Percentiles rank a stretch among this genome's conserved stretches.
phyloP scores from a whole-genome alignment of 1,139 yeast species.

The Scheffersomyces illinoinensis region DNA sequence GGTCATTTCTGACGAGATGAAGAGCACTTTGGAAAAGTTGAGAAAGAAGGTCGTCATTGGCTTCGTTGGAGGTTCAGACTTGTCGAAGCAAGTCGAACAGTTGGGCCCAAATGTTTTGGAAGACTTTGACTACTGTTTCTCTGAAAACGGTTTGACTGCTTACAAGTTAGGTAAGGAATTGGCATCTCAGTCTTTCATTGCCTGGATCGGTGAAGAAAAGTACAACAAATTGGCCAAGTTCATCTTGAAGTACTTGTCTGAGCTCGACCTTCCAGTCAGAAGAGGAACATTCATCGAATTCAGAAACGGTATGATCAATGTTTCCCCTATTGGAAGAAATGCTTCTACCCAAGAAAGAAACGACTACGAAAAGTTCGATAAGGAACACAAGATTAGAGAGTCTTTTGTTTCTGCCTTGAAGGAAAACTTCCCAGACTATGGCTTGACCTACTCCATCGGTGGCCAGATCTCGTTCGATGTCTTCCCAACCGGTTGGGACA shows the following conservation, averaged over 20 bases:
- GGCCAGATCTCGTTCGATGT: conserved; percentile 99
- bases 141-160: conserved; percentile 98
- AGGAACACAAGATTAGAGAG: conserved; percentile 75
- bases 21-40: conserved; percentile 63
- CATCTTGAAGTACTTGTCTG: conserved; percentile 80
- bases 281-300: conserved; percentile 98
- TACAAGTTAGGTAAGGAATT: conserved; percentile 85
- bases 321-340: conserved; percentile 97
- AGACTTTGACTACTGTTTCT: conserved; percentile 92
- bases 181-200: conserved; percentile 90
- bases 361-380: conserved; percentile 85
- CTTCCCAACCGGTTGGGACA: conserved; percentile 99
- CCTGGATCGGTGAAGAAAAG: conserved; percentile 94
- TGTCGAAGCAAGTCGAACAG: conserved; percentile 93
- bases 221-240: conserved; percentile 87
- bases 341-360: conserved; percentile 92
- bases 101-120: conserved; percentile 75
- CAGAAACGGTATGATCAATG: conserved; percentile 99
- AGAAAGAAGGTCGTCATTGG: conserved; percentile 94
- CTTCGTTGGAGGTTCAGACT: conserved; percentile 97
- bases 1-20: conserved; percentile 77
- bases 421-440: conserved; percentile 77
- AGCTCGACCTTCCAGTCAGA: conserved; percentile 86
- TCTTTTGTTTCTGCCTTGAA: conserved; percentile 81
- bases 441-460: conserved; percentile 94